phyloP scores from a whole-genome alignment of 768 basidiomycete species.

The Flagelloscypha sp. region DNA sequence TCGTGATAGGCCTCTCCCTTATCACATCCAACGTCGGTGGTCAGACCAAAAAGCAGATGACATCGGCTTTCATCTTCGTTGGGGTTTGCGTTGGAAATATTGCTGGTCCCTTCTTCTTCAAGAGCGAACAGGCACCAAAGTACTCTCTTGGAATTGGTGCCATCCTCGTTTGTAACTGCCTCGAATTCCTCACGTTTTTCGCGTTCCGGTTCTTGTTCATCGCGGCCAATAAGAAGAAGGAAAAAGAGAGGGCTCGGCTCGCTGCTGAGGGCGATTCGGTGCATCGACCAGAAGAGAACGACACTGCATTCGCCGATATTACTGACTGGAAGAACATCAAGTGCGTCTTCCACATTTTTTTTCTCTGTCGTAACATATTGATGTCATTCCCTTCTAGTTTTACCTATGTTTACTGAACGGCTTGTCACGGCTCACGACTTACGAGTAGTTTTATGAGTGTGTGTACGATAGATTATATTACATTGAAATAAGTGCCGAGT shows the following conservation, averaged over 20 bases:
- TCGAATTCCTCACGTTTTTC: conserved; percentile 8
- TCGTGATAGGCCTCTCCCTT: conserved; percentile 16
- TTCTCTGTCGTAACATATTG: not conserved
- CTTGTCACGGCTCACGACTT: too few relatives aligned
- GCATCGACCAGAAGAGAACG: conserved; percentile 3
- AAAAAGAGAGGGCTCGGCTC: not conserved
- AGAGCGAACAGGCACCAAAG: conserved; percentile 9
- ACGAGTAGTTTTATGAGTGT: too few relatives aligned
- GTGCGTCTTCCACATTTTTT: conserved; percentile 5
- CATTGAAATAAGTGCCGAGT: too few relatives aligned
- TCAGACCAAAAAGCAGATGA: conserved; percentile 16
- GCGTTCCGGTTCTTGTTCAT: conserved; percentile 1
- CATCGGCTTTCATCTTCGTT: conserved; percentile 7
- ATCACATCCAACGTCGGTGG: conserved; percentile 28
- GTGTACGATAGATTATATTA: too few relatives aligned
- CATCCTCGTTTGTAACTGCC: conserved; percentile 8
- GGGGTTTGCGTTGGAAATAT: conserved; percentile 15
- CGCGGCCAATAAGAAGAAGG: conserved; percentile 2
- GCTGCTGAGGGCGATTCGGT: not conserved
- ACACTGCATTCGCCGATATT: conserved; percentile 8
- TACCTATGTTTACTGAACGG: conserved; percentile 8
- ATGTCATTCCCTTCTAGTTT: conserved; percentile 3
- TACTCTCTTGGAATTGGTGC: conserved; percentile 14
- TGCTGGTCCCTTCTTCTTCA: conserved; percentile 9
- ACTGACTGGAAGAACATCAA: conserved; percentile 9